Percentiles rank a stretch among this genome's conserved stretches.
phyloP scores from a whole-genome alignment of 371 early-diverging fungal species.

The Mucor lusitanicus region DNA sequence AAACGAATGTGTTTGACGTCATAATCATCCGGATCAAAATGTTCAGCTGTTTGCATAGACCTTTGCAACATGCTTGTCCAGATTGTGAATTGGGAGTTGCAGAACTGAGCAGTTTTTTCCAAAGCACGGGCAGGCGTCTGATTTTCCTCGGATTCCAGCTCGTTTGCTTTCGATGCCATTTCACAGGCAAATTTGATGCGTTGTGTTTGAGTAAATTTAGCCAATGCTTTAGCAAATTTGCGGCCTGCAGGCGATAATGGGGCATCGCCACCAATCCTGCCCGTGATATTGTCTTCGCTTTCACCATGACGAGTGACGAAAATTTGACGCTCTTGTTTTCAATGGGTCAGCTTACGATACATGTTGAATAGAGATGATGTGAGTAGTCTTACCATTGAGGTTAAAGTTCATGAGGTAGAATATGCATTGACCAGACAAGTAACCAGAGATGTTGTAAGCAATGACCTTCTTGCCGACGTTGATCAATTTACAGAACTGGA shows the following conservation, averaged over 20 bases:
- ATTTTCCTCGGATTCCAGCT: slow-evolving; percentile 29
- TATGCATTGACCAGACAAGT: slow-evolving; percentile 79
- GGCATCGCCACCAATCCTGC: slow-evolving; percentile 77
- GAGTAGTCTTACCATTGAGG: slow-evolving; percentile 47
- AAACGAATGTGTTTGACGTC: slow-evolving; percentile 71
- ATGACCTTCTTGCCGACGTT: slow-evolving; percentile 87
- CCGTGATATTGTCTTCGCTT: slow-evolving; percentile 59
- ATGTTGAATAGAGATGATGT: not conserved
- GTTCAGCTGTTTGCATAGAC: slow-evolving; percentile 69
- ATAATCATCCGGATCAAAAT: slow-evolving; percentile 70
- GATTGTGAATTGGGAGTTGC: slow-evolving; percentile 53
- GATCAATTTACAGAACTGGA: slow-evolving; percentile 82
- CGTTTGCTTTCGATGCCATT: slow-evolving; percentile 26
- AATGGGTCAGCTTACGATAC: not conserved
- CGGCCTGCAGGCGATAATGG: slow-evolving; percentile 62
- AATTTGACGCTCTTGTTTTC: slow-evolving; percentile 60
- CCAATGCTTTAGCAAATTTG: slow-evolving; percentile 67
- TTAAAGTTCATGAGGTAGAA: slow-evolving; percentile 88
- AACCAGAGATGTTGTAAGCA: slow-evolving; percentile 82
- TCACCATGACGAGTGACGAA: slow-evolving; percentile 88
- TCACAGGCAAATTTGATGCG: slow-evolving; percentile 45
- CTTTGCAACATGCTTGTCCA: slow-evolving; percentile 82
- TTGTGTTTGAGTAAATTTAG: slow-evolving; percentile 61
- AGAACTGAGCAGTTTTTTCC: slow-evolving; percentile 29
- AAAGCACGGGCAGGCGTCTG: slow-evolving; percentile 18